Percentiles rank a stretch among this genome's conserved stretches.
phyloP scores from a whole-genome alignment of 768 basidiomycete genomes.

The Amanita muscaria region DNA sequence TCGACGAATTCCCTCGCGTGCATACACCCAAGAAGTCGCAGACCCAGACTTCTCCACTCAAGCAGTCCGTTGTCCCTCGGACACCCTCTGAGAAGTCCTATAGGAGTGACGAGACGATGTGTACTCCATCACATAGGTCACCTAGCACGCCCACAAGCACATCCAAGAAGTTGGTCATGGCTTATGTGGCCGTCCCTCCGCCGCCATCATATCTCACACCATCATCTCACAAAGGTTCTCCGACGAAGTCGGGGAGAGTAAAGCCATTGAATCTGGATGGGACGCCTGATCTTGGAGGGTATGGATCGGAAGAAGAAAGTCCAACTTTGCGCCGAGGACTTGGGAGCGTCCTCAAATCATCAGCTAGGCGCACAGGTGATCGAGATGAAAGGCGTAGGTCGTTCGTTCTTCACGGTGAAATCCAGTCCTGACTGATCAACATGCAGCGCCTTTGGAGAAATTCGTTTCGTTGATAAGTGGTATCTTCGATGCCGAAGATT shows the following conservation, averaged over 20 bases:
- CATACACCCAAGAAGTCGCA: slow-evolving; percentile 6
- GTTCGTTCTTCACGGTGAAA: background rate
- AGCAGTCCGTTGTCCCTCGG: background rate
- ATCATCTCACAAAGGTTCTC: slow-evolving; percentile 23
- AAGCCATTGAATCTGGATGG: slow-evolving; percentile 25
- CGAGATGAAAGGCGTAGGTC: slow-evolving; percentile 64
- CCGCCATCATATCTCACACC: slow-evolving; percentile 30
- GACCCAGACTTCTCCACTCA: slow-evolving; percentile 5
- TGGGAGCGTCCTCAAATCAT: slow-evolving; percentile 38
- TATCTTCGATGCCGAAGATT: slow-evolving; percentile 81
- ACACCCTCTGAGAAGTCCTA: slow-evolving; percentile 2
- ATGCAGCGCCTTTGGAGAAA: slow-evolving; percentile 62
- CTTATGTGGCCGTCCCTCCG: slow-evolving; percentile 39
- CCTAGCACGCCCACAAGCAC: slow-evolving; percentile 1
- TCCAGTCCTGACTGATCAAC: background rate
- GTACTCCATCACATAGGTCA: background rate
- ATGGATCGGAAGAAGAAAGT: slow-evolving; percentile 44
- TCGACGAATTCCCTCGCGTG: slow-evolving; percentile 10
- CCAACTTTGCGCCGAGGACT: slow-evolving; percentile 21
- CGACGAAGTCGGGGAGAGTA: slow-evolving; percentile 11
- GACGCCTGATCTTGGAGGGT: slow-evolving; percentile 45
- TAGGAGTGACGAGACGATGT: background rate
- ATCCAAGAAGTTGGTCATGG: slow-evolving; percentile 15
- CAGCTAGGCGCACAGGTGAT: slow-evolving; percentile 54
- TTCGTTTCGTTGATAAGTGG: slow-evolving; percentile 72